A percentile compares a stretch with the other conserved stretches of the same genome.
These are phyloP conservation scores for Stagonosporopsis rhizophila DNA, from an alignment of 2,329 filamentous ascomycete species.

Conservation along the genomic window DNA sequence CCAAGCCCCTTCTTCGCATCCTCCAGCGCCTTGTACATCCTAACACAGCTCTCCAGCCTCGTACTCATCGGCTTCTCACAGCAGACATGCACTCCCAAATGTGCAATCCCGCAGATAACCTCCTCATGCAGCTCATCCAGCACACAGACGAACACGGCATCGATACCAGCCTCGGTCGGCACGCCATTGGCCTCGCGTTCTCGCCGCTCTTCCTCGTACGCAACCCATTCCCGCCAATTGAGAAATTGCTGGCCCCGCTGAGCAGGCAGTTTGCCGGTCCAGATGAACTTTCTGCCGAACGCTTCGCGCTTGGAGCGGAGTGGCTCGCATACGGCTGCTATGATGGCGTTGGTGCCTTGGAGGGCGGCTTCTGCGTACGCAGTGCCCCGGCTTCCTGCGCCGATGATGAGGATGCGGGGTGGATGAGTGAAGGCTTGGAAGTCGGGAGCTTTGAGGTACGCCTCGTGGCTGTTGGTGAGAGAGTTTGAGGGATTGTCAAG, in stretches of 20 bases:
- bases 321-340: conserved; percentile 84
- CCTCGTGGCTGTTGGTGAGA: background rate
- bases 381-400: conserved; percentile 48
- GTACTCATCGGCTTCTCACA: conserved; percentile 95
- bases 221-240: conserved; percentile 78
- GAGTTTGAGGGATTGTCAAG: background rate
- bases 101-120: conserved; percentile 76
- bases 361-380: conserved; percentile 43
- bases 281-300: conserved; percentile 77
- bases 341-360: conserved; percentile 58
- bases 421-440: conserved; percentile 32
- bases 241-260: conserved; percentile 70
- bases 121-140: conserved; percentile 88
- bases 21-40: conserved; percentile 69
- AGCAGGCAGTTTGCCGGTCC: conserved; percentile 55
- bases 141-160: conserved; percentile 74
- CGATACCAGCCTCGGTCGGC: conserved; percentile 49
- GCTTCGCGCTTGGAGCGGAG: conserved; percentile 75
- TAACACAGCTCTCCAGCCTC: conserved; percentile 76
- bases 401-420: conserved; percentile 48
- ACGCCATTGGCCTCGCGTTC: conserved; percentile 46
- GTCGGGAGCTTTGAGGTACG: conserved; percentile 24
- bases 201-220: conserved; percentile 72
- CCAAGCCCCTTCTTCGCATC: conserved; percentile 30
- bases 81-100: conserved; percentile 78